Percentiles rank a stretch among this genome's conserved stretches.
Conservation (phyloP, 1,284 basidiomycete genomes). For the Marasmius oreades region DNA sequence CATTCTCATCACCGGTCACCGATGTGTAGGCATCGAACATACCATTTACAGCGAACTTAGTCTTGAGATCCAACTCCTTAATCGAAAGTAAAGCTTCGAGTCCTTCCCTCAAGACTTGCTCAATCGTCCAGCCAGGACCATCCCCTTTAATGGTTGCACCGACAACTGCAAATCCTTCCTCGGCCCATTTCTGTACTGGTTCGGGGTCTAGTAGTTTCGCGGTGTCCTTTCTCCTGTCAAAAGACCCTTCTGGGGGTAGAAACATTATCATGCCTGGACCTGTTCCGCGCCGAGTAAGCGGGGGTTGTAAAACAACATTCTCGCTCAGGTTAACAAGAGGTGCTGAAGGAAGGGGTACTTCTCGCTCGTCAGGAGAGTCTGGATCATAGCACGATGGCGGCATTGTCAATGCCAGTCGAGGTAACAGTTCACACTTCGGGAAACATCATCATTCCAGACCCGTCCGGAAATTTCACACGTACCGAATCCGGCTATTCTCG, state of each 20-base stretch:
- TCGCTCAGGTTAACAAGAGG: conserved; percentile 27
- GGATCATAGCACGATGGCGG: conserved; percentile 32
- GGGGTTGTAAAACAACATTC: conserved; percentile 36
- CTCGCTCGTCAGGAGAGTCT: conserved; percentile 33
- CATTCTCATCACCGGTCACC: not conserved
- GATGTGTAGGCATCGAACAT: not conserved
- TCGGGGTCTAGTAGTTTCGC: conserved; percentile 39
- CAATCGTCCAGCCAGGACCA: conserved; percentile 19
- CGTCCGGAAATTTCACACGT: too few relatives aligned
- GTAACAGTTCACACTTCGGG: not conserved
- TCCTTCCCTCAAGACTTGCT: conserved; percentile 25
- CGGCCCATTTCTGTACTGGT: conserved; percentile 46
- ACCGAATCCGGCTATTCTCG: too few relatives aligned
- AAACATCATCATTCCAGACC: too few relatives aligned
- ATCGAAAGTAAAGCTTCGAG: conserved; percentile 30
- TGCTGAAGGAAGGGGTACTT: conserved; percentile 35
- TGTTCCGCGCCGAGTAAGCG: conserved; percentile 39
- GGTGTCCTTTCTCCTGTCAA: conserved; percentile 20
- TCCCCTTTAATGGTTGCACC: conserved; percentile 24
- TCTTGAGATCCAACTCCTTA: conserved; percentile 33
- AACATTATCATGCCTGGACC: conserved; percentile 43
- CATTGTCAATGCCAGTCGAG: conserved; percentile 20
- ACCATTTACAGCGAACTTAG: conserved; percentile 42
- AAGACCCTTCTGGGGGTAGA: conserved; percentile 25
- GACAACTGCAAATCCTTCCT: conserved; percentile 46